phyloP scores from a whole-genome alignment of 192 early-diverging fungal species.

The Podila epicladia region DNA sequence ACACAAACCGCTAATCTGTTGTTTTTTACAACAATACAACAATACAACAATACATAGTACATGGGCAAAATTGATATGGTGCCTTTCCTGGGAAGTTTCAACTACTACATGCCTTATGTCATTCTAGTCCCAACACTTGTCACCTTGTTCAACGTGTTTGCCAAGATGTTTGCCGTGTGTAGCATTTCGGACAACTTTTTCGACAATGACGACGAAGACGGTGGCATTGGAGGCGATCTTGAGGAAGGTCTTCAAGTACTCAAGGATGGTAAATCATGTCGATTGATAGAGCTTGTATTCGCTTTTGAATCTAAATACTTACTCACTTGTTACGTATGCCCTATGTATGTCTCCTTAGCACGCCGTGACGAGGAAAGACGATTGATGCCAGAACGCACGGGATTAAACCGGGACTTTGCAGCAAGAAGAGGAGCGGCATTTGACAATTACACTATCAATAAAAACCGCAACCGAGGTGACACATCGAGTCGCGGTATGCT shows the following conservation, averaged over 20 bases:
- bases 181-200: slow-evolving; percentile 54
- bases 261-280: slow-evolving; percentile 24
- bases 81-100: slow-evolving; percentile 89
- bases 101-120: slow-evolving; percentile 87
- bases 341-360: slow-evolving; percentile 2
- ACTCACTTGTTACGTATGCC: background rate
- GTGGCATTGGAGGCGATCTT: slow-evolving; percentile 31
- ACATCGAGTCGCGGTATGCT: slow-evolving; percentile 20
- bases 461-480: slow-evolving; percentile 32
- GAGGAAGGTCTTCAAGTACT: slow-evolving; percentile 46
- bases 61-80: slow-evolving; percentile 90
- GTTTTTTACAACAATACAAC: background rate
- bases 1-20: slow-evolving; percentile 57
- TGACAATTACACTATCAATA: slow-evolving; percentile 37
- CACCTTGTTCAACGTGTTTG: slow-evolving; percentile 86
- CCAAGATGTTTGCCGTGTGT: slow-evolving; percentile 77
- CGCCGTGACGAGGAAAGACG: slow-evolving; percentile 42
- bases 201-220: slow-evolving; percentile 54
- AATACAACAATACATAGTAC: slow-evolving; percentile 50
- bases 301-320: background rate
- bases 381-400: slow-evolving; percentile 31
- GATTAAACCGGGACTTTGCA: slow-evolving; percentile 39
- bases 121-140: slow-evolving; percentile 82
- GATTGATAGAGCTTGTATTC: background rate
- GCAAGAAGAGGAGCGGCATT: slow-evolving; percentile 43